Percentiles rank a stretch among this genome's conserved stretches.
These are phyloP conservation scores for Dactylonectria macrodidyma DNA, from an alignment of 2,329 filamentous ascomycete species.

Conservation along the genomic window DNA sequence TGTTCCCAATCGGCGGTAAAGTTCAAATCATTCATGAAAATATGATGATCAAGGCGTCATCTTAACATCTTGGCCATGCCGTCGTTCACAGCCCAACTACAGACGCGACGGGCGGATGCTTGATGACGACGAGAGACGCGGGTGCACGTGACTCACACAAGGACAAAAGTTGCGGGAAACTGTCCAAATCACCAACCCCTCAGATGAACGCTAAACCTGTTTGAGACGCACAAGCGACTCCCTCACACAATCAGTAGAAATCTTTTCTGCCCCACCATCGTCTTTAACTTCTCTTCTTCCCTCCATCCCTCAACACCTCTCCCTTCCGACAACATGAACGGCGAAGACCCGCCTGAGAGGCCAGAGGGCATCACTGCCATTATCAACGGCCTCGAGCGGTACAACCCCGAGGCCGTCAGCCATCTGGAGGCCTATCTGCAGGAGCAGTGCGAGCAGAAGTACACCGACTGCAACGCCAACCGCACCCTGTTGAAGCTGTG, in stretches of 20 bases:
- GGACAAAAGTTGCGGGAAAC: slow-evolving; percentile 31
- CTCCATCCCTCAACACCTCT: slow-evolving; percentile 49
- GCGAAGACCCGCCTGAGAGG: slow-evolving; percentile 91
- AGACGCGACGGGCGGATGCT: slow-evolving; percentile 27
- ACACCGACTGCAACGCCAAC: slow-evolving; percentile 97
- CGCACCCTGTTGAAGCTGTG: slow-evolving; percentile 96
- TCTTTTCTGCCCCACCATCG: slow-evolving; percentile 61
- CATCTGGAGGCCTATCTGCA: slow-evolving; percentile 95
- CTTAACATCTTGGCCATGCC: background rate
- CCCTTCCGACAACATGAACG: slow-evolving; percentile 68
- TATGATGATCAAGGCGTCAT: background rate
- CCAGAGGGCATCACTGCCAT: slow-evolving; percentile 94
- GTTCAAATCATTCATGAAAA: background rate
- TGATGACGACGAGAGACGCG: slow-evolving; percentile 53
- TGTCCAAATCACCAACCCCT: slow-evolving; percentile 46
- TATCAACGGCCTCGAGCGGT: slow-evolving; percentile 96
- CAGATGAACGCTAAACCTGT: slow-evolving; percentile 51
- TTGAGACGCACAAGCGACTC: slow-evolving; percentile 57
- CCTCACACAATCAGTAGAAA: slow-evolving; percentile 59
- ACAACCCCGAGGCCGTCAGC: slow-evolving; percentile 96
- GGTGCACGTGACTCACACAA: slow-evolving; percentile 51
- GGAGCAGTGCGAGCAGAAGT: slow-evolving; percentile 95
- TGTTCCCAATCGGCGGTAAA: too few relatives aligned
- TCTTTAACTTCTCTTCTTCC: slow-evolving; percentile 52
- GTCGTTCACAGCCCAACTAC: background rate